Evolutionary conservation across 2,329 filamentous ascomycete species (phyloP).

Genomic region (Botrytis pseudocinerea): DNA sequence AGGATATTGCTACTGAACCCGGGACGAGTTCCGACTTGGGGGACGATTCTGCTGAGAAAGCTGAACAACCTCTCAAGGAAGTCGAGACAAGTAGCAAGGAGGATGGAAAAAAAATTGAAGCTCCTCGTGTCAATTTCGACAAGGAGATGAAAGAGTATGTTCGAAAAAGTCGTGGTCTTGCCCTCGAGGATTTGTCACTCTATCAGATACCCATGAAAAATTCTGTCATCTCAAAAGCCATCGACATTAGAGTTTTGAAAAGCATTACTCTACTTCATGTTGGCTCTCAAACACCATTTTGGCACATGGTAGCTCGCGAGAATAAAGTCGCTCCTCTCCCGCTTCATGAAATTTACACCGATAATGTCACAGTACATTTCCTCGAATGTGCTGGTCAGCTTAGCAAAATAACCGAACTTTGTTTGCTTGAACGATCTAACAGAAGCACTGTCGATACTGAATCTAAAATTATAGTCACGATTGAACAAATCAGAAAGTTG

Average conservation of each 20-base stretch:
- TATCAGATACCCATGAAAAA: conserved; percentile 62
- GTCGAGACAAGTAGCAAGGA: neutral
- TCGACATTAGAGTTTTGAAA: conserved; percentile 58
- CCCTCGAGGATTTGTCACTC: conserved; percentile 55
- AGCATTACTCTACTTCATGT: conserved; percentile 63
- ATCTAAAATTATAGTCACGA: conserved; percentile 50
- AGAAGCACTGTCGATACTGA: conserved; percentile 56
- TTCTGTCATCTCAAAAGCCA: conserved; percentile 54
- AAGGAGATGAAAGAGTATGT: conserved; percentile 51
- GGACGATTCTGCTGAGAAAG: neutral
- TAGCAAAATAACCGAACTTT: conserved; percentile 56
- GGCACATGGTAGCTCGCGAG: conserved; percentile 56
- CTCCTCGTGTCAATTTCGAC: neutral
- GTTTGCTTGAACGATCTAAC: conserved; percentile 55
- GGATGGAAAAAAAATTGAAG: neutral
- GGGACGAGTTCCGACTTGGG: neutral
- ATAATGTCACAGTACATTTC: conserved; percentile 59
- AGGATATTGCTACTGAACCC: neutral
- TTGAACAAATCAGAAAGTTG: conserved; percentile 58
- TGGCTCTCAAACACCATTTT: conserved; percentile 60
- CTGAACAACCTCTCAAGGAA: neutral
- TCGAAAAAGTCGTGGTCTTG: conserved; percentile 57
- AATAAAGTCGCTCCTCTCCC: conserved; percentile 53
- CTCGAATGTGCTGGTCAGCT: conserved; percentile 56
- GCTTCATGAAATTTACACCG: conserved; percentile 61